Evolutionary conservation across 2,329 filamentous ascomycete species (phyloP).

Genomic region (Ophiostoma piceae): DNA sequence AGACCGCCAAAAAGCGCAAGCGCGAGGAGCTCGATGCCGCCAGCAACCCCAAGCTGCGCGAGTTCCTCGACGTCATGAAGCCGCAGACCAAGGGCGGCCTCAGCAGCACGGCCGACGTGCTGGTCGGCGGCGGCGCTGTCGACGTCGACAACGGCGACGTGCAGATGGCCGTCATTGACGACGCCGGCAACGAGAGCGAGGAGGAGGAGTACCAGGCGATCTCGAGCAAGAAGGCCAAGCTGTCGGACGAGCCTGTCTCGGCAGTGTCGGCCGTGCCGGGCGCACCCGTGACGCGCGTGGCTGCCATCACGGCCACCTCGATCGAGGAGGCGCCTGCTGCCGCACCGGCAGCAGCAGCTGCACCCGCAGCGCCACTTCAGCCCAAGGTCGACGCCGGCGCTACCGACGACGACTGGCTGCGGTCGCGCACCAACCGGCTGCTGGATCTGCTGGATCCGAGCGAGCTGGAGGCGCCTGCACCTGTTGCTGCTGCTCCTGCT

Average conservation of each 20-base stretch:
- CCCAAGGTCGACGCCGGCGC: conserved; percentile 33
- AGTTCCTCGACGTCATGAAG: conserved; percentile 81
- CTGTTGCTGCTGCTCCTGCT: conserved; percentile 24
- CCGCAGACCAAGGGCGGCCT: conserved; percentile 38
- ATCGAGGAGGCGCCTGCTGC: conserved; percentile 22
- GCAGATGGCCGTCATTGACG: conserved; percentile 24
- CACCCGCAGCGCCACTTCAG: too few species aligned
- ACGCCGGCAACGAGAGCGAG: conserved; percentile 56
- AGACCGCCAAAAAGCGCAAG: conserved; percentile 59
- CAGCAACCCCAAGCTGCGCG: conserved; percentile 73
- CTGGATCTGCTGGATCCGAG: conserved; percentile 78
- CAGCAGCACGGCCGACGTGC: conserved; percentile 27
- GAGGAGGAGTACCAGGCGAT: conserved; percentile 71
- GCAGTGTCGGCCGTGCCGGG: background rate
- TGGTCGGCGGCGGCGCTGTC: background rate
- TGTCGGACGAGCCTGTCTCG: conserved; percentile 13
- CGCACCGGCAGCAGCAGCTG: too few species aligned
- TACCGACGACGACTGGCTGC: conserved; percentile 85
- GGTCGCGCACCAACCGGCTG: conserved; percentile 79
- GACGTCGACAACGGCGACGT: conserved; percentile 7
- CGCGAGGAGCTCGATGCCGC: conserved; percentile 49
- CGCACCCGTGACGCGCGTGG: conserved; percentile 13
- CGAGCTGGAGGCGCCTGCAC: conserved; percentile 37
- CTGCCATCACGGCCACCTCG: conserved; percentile 24
- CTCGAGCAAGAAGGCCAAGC: conserved; percentile 46